phyloP scores from a whole-genome alignment of 345 rosid species.

The Pelargonium nanum region DNA sequence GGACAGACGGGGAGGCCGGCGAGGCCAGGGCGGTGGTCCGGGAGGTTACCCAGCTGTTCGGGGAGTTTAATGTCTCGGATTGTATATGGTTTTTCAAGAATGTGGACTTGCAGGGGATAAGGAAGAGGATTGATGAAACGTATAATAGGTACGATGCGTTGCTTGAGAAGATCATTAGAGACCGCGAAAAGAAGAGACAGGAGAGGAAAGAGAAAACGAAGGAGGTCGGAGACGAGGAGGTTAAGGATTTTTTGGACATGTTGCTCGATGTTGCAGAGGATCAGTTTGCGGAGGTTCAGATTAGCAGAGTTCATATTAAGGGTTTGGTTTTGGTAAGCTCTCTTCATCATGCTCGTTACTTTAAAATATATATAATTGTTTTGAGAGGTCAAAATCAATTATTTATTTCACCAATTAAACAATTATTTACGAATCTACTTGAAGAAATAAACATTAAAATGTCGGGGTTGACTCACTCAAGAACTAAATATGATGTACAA shows the following conservation, averaged over 20 bases:
- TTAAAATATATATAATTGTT: background rate
- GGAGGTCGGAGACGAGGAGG: conserved; percentile 8
- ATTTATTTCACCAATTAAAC: background rate
- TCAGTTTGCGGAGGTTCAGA: conserved; percentile 15
- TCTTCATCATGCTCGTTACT: background rate
- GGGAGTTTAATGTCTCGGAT: conserved; percentile 38
- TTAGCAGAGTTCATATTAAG: conserved; percentile 29
- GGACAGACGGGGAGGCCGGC: conserved; percentile 19
- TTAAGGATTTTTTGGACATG: conserved; percentile 31
- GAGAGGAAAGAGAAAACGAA: background rate
- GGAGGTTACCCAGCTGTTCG: conserved; percentile 33
- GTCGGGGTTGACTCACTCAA: no score
- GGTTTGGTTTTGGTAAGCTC: conserved; percentile 24
- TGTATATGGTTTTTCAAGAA: conserved; percentile 31
- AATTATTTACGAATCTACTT: no score
- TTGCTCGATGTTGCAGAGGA: conserved; percentile 29
- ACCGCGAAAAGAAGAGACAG: conserved; percentile 20
- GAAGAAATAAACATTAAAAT: no score
- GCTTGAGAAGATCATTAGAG: conserved; percentile 25
- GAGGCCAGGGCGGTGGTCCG: conserved; percentile 19
- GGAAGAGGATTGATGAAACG: conserved; percentile 19
- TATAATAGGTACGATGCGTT: conserved; percentile 21
- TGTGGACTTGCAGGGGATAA: conserved; percentile 27
- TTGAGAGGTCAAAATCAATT: no score
- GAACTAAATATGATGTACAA: no score